Base-by-base conservation (phyloP, 2,329 filamentous ascomycete genomes). In the Clonostachys sp. region DNA sequence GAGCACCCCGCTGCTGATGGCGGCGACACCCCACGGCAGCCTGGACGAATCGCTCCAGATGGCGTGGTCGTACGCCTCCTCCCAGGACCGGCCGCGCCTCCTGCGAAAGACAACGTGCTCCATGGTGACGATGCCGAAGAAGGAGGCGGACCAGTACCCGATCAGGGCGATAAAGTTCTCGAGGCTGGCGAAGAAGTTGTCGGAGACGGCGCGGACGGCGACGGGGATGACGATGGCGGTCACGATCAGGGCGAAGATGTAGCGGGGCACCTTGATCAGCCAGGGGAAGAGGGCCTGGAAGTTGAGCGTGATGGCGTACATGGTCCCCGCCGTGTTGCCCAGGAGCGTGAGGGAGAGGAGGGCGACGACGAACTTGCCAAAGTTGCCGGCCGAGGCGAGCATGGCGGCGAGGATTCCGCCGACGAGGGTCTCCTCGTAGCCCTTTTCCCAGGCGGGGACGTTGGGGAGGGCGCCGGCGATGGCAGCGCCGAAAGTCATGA, bases 401-500 rank as follows among this genome's bases (percentile, higher is more conserved):
- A 85, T 84, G 38, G 75, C 79, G 9, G 74, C 74, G 12, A 86
- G 66, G 5, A 83, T 74, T 41, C 81, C 81, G 30, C 81, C 81
- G 1, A 81, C 74, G 6, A 73, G 72, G 38, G 74, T 78, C 41
- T 63, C 54, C 4, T 75, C 66, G 56, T 83, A 83, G 3, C 71
- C 78, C 4, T 64, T 68, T n/a, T 68, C 54, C 80, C 81, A 84
- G 5, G 63, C 62, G 0, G 77, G 71, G 3, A 77, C 68, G 51
- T 74, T 79, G 20, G 74, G 67, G 2, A 81, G 70, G 33, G 80
- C 80, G 7, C 80, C 80, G 16, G 75, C 80, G 41, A 86, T 82
- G n/a, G 82, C 81, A 10, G 81, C 78, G 7, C 83, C 83, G 1
- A 86, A 73, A 1, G 71, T 71, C 80, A 86, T 84, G 45, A 86